Percentiles rank a stretch among this genome's conserved stretches.
phyloP scores from a whole-genome alignment of 1,284 basidiomycete species.

The Fomitiporia mediterranea region DNA sequence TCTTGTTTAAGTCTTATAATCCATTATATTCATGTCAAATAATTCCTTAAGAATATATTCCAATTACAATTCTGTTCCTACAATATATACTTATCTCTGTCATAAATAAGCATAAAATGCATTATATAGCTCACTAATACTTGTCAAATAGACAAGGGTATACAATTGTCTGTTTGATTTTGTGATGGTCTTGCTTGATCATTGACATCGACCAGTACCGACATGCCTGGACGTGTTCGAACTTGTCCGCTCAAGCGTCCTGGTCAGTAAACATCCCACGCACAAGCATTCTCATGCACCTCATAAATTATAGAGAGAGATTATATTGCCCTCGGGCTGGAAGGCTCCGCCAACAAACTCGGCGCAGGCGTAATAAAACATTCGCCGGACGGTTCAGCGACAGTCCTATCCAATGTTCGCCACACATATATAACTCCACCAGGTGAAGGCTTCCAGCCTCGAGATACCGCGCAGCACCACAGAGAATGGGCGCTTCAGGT shows the following conservation, averaged over 20 bases:
- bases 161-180: too few species aligned
- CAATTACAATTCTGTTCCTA: too few species aligned
- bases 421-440: slow-evolving; percentile 99
- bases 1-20: too few species aligned
- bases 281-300: background rate
- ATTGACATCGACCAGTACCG: background rate
- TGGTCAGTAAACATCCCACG: slow-evolving; percentile 10
- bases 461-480: slow-evolving; percentile 95
- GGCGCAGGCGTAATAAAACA: slow-evolving; percentile 95
- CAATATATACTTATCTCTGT: too few species aligned
- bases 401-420: slow-evolving; percentile 79
- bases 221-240: slow-evolving; percentile 2
- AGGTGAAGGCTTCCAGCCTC: slow-evolving; percentile 94
- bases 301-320: slow-evolving; percentile 21
- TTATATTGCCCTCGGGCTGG: slow-evolving; percentile 79
- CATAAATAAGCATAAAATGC: too few species aligned
- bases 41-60: too few species aligned
- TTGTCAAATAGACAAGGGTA: too few species aligned
- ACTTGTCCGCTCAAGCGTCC: slow-evolving; percentile 11
- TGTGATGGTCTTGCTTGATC: background rate
- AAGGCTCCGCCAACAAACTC: slow-evolving; percentile 97
- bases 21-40: too few species aligned
- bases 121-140: too few species aligned
- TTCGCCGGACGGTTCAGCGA: slow-evolving; percentile 58
- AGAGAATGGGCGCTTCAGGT: slow-evolving; percentile 88